These are phyloP conservation scores for Phytophthora hibernalis DNA, from an alignment of 352 stramenopile species.

Conservation along the genomic window DNA sequence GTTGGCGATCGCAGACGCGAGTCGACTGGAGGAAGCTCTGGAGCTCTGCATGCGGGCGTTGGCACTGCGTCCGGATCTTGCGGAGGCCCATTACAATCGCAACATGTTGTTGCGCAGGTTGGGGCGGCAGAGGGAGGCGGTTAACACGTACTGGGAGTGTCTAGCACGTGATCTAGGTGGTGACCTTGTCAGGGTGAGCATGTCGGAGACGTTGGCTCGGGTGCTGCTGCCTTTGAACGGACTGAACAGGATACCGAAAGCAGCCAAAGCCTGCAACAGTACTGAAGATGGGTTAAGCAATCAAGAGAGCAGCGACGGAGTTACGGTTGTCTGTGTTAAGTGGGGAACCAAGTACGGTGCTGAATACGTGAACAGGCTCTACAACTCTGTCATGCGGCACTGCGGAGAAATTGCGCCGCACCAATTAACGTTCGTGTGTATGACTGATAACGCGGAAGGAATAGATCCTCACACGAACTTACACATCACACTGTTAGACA, in stretches of 20 bases:
- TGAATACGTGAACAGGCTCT: constrained; percentile 88
- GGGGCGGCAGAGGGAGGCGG: constrained; percentile 50
- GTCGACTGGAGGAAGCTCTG: constrained; percentile 41
- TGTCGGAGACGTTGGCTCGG: constrained; percentile 45
- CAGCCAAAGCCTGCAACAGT: not conserved
- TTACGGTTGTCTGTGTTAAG: constrained; percentile 84
- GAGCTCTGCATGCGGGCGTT: constrained; percentile 48
- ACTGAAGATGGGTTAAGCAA: constrained; percentile 2
- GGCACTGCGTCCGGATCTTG: constrained; percentile 27
- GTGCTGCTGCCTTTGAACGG: constrained; percentile 34
- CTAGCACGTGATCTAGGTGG: constrained; percentile 90
- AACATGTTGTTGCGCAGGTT: constrained; percentile 67
- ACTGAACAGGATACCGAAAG: not conserved
- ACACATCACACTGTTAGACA: constrained; percentile 34
- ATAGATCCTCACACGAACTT: constrained; percentile 42
- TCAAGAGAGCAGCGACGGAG: constrained; percentile 4
- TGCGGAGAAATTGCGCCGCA: not conserved
- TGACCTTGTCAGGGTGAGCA: constrained; percentile 8
- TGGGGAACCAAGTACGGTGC: constrained; percentile 85
- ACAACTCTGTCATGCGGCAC: constrained; percentile 47
- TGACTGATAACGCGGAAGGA: constrained; percentile 68
- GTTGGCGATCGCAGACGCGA: constrained; percentile 41
- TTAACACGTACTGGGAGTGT: constrained; percentile 50
- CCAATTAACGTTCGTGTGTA: constrained; percentile 61
- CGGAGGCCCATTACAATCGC: constrained; percentile 67